Conservation (phyloP, 2,329 filamentous ascomycete species). For the Parastagonospora nodorum region DNA sequence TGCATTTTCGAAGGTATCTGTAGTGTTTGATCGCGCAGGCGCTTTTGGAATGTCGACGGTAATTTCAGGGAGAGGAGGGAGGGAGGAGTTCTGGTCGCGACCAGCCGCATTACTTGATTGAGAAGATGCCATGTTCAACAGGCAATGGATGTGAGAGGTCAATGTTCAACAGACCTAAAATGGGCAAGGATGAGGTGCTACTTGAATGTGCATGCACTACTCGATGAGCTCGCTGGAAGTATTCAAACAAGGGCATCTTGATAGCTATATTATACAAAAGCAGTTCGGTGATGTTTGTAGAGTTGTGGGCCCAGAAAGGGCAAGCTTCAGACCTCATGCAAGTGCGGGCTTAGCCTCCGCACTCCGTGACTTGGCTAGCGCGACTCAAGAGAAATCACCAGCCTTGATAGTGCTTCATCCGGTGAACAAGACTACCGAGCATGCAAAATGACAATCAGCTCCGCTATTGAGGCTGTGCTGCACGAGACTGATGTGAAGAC, state of each 20-base stretch:
- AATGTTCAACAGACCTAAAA: neutral
- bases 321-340: conserved; percentile 16
- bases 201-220: conserved; percentile 1
- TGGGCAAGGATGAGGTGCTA: conserved; percentile 1
- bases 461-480: conserved; percentile 23
- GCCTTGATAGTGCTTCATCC: neutral
- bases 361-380: conserved; percentile 18
- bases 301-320: conserved; percentile 1
- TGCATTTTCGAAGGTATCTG: conserved; percentile 26
- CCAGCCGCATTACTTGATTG: conserved; percentile 15
- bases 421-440: neutral
- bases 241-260: conserved; percentile 8
- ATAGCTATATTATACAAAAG: conserved; percentile 13
- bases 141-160: conserved; percentile 12
- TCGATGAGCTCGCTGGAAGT: conserved; percentile 9
- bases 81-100: conserved; percentile 16
- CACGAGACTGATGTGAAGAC: conserved; percentile 16
- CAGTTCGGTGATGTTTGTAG: conserved; percentile 8
- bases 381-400: neutral
- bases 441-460: conserved; percentile 1
- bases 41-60: conserved; percentile 30
- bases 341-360: conserved; percentile 18
- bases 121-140: conserved; percentile 31
- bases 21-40: conserved; percentile 23
- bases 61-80: conserved; percentile 30